phyloP scores from a whole-genome alignment of 352 stramenopile species.

The Elongisporangium prolatum region DNA sequence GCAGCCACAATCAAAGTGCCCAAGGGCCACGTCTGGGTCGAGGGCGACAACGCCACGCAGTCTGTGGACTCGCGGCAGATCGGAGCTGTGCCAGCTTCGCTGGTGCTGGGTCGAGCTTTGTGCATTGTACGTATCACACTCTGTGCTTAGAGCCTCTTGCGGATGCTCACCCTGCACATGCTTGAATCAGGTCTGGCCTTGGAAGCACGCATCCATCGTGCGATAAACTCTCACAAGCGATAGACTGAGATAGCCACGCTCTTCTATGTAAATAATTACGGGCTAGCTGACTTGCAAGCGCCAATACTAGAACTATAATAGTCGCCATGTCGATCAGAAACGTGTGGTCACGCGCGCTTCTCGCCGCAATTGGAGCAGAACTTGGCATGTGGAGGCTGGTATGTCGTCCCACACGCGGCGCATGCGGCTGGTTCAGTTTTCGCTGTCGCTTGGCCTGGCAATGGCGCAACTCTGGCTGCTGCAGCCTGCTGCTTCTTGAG shows the following conservation, averaged over 20 bases:
- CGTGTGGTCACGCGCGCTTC: constrained; percentile 33
- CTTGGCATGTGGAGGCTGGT: constrained; percentile 45
- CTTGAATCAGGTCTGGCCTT: neutral
- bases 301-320: constrained; percentile 1
- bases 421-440: constrained; percentile 19
- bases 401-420: constrained; percentile 33
- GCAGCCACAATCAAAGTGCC: constrained; percentile 74
- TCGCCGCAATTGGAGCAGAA: constrained; percentile 73
- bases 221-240: neutral
- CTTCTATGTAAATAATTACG: neutral
- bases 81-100: constrained; percentile 85
- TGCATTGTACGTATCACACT: constrained; percentile 34
- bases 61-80: constrained; percentile 94
- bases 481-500: constrained; percentile 40
- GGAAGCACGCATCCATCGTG: neutral
- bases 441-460: neutral
- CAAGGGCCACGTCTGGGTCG: constrained; percentile 94
- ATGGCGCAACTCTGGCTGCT: constrained; percentile 2
- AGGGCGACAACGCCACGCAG: constrained; percentile 94
- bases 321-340: neutral
- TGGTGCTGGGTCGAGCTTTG: constrained; percentile 82
- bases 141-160: neutral
- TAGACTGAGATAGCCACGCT: neutral
- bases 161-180: neutral
- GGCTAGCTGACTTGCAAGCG: neutral